Conservation (phyloP, 2,329 filamentous ascomycete genomes). For the Fusarium ambrosium region DNA sequence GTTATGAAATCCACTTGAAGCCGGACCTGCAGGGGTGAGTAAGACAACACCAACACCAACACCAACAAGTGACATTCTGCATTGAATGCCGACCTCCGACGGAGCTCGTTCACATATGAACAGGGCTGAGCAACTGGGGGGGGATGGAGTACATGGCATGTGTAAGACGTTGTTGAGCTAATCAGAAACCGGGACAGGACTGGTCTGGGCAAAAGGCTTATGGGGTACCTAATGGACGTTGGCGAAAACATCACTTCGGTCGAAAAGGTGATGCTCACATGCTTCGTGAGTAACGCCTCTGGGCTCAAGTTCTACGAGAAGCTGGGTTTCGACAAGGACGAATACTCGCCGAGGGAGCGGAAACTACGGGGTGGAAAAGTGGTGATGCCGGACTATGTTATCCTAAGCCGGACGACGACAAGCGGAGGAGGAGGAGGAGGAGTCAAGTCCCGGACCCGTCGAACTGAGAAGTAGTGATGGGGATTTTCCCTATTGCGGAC, state of each 20-base stretch:
- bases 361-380: conserved; percentile 67
- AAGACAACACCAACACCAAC: not conserved
- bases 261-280: conserved; percentile 80
- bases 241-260: conserved; percentile 68
- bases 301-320: conserved; percentile 73
- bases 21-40: conserved; percentile 67
- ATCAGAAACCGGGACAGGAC: conserved; percentile 57
- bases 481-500: not conserved
- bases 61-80: not conserved
- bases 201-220: conserved; percentile 72
- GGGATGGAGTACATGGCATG: conserved; percentile 1
- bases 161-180: conserved; percentile 11
- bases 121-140: conserved; percentile 8
- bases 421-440: conserved; percentile 14
- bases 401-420: conserved; percentile 65
- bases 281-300: conserved; percentile 72
- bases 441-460: conserved; percentile 23
- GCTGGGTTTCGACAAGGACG: conserved; percentile 69
- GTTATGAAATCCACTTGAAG: conserved; percentile 82
- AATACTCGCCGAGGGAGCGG: conserved; percentile 66
- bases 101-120: not conserved
- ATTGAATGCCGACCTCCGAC: conserved; percentile 8
- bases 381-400: conserved; percentile 70
- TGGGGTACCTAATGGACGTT: conserved; percentile 67
- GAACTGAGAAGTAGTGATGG: conserved; percentile 10